A percentile compares a stretch with the other conserved stretches of the same genome.
Conservation (phyloP, 192 early-diverging fungal genomes). For the Linnemannia hyalina region DNA sequence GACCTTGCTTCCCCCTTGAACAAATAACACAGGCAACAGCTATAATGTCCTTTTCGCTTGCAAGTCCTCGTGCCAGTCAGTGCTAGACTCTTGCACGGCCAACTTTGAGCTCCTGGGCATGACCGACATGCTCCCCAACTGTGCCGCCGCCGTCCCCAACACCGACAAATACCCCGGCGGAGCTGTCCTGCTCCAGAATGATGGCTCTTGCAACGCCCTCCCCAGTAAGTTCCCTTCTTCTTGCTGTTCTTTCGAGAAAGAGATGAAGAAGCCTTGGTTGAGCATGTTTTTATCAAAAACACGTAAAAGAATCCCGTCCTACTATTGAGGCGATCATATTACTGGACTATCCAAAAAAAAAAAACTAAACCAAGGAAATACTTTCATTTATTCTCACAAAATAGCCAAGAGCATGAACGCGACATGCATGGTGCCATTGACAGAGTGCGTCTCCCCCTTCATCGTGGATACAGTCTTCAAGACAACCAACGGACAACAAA, state of each 20-base stretch:
- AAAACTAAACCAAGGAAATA: background rate
- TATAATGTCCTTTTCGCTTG: constrained; percentile 54
- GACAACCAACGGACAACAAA: constrained; percentile 23
- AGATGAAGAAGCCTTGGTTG: background rate
- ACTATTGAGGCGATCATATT: background rate
- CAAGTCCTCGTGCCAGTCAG: constrained; percentile 52
- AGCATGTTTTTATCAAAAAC: background rate
- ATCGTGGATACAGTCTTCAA: constrained; percentile 51
- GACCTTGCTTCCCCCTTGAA: background rate
- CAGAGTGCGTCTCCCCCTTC: constrained; percentile 58
- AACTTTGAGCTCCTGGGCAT: constrained; percentile 27
- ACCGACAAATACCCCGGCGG: constrained; percentile 26
- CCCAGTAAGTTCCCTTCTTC: constrained; percentile 29
- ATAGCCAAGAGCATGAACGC: constrained; percentile 47
- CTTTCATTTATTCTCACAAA: background rate
- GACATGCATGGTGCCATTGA: constrained; percentile 35
- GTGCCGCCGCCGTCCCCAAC: constrained; percentile 15
- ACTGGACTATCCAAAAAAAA: background rate
- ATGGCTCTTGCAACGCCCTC: constrained; percentile 40
- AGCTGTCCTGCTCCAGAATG: constrained; percentile 21
- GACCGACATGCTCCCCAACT: constrained; percentile 44
- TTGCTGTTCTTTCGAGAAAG: background rate
- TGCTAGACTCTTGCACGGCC: constrained; percentile 20
- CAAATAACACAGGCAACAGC: constrained; percentile 21
- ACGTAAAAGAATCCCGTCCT: background rate